Evolutionary conservation across 2,329 filamentous ascomycete species (phyloP).

Genomic region (Claviceps sp.): DNA sequence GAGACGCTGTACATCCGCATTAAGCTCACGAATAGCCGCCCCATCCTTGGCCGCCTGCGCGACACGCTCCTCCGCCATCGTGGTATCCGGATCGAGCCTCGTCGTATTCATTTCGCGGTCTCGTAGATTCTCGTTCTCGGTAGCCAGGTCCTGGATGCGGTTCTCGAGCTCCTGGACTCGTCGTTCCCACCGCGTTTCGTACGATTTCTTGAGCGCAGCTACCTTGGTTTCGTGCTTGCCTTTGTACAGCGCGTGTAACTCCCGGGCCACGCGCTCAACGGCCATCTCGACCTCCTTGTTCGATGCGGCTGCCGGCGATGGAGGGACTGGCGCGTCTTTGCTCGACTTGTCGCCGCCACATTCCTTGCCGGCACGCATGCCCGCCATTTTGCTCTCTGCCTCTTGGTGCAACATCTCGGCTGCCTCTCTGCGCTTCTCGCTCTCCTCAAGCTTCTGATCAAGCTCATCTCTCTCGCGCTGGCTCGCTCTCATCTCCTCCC

Average conservation of each 20-base stretch:
- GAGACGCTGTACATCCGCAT: conserved; percentile 62
- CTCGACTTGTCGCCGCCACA: conserved; percentile 15
- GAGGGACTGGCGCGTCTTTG: conserved; percentile 5
- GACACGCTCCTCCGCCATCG: conserved; percentile 36
- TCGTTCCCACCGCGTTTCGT: conserved; percentile 84
- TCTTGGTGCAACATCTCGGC: conserved; percentile 65
- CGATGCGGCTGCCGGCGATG: conserved; percentile 25
- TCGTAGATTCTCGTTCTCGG: conserved; percentile 64
- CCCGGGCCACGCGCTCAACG: conserved; percentile 83
- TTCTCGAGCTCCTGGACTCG: conserved; percentile 65
- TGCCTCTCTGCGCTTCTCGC: conserved; percentile 58
- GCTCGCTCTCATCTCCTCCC: conserved; percentile 63
- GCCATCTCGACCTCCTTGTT: conserved; percentile 64
- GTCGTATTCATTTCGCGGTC: conserved; percentile 52
- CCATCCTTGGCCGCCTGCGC: conserved; percentile 49
- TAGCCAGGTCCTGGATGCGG: conserved; percentile 52
- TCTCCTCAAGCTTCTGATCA: conserved; percentile 60
- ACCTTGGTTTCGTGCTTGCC: conserved; percentile 96
- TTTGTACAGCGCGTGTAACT: conserved; percentile 89
- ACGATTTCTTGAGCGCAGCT: conserved; percentile 68
- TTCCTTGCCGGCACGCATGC: conserved; percentile 51
- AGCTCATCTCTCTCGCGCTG: conserved; percentile 75
- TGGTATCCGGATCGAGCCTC: conserved; percentile 35
- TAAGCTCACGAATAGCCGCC: conserved; percentile 53
- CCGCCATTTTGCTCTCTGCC: conserved; percentile 61